These are phyloP conservation scores for Didymella exigua DNA, from an alignment of 2,329 filamentous ascomycete genomes.

Conservation along the genomic window DNA sequence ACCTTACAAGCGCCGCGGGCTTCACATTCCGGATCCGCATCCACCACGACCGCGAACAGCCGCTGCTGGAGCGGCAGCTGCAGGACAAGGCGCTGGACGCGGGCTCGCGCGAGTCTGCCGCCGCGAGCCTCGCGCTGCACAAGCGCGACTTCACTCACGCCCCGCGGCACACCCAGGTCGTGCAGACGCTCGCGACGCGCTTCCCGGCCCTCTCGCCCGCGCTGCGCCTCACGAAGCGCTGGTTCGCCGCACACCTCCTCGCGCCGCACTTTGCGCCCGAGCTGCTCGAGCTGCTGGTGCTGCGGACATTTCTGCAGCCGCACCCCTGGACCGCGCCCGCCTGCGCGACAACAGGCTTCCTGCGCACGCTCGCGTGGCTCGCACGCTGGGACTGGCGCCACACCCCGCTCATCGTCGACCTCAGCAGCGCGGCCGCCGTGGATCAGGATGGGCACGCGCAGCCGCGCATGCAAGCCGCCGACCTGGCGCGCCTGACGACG, in stretches of 20 bases:
- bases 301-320: slow-evolving; percentile 78
- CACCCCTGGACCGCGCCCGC: slow-evolving; percentile 81
- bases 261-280: slow-evolving; percentile 76
- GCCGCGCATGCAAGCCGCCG: slow-evolving; percentile 60
- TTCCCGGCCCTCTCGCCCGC: slow-evolving; percentile 80
- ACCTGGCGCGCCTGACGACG: slow-evolving; percentile 68
- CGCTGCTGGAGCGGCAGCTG: slow-evolving; percentile 76
- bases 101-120: slow-evolving; percentile 70
- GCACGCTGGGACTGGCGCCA: slow-evolving; percentile 91
- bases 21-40: slow-evolving; percentile 83
- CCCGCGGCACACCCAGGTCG: slow-evolving; percentile 79
- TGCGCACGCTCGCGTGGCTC: slow-evolving; percentile 79
- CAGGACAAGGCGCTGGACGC: slow-evolving; percentile 74
- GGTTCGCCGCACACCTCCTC: slow-evolving; percentile 86
- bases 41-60: slow-evolving; percentile 85
- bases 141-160: slow-evolving; percentile 73
- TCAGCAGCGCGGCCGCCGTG: slow-evolving; percentile 51
- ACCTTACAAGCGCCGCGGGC: slow-evolving; percentile 74
- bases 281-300: slow-evolving; percentile 81
- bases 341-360: slow-evolving; percentile 77
- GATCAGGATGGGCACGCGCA: slow-evolving; percentile 24
- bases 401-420: slow-evolving; percentile 80
- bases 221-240: slow-evolving; percentile 84
- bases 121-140: slow-evolving; percentile 71
- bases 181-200: slow-evolving; percentile 79